Base-by-base conservation (phyloP, 768 basidiomycete genomes). In the Amanita thiersii region DNA sequence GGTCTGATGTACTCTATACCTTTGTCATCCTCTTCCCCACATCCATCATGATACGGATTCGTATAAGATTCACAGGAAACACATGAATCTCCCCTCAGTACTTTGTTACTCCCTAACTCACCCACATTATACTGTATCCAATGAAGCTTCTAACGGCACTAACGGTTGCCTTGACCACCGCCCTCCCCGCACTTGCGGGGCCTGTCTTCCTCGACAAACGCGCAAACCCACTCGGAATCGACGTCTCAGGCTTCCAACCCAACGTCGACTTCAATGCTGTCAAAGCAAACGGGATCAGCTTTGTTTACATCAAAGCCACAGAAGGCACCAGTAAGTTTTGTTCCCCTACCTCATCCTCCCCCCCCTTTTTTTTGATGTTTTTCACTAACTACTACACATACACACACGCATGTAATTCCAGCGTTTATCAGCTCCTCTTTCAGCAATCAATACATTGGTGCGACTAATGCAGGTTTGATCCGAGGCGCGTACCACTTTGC, bases 221-320 rank as follows among this genome's bases (percentile, higher is more conserved):
- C 8, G 63, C 69, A 5, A 29, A 54, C 6, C 72, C 69, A 29
- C 50, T 60, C 41, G 77, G 76, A 11, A 72, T 77, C 34, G 77
- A 80, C 46, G 70, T 80, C 45, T 77, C 77, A 7, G 38, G 53
- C 52, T 70, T 59, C 35, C 77, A 80, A 46, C 51, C 63, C 8
- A 52, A 48, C 46, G 56, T 81, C 23, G 59, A 78, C 53, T 80
- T 75, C 75, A 60, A 51, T 24, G 61, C 66, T 2, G 71, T 77
- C 46, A 67, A 61, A 47, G 52, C 65, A 7, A 72, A 72, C 45
- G 78, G 75, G 2, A 54, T 78, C 21, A 43, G 60, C 9, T 82
- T 79, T 48, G 73, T 60, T 2, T 81, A 68, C 52, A 80, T 82
- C 67, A 82, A 81, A 52, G 79, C 78, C 6, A 81, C 79, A 2